These are phyloP conservation scores for Solanum chacoense DNA, from an alignment of 305 asterid species.

Conservation along the genomic window DNA sequence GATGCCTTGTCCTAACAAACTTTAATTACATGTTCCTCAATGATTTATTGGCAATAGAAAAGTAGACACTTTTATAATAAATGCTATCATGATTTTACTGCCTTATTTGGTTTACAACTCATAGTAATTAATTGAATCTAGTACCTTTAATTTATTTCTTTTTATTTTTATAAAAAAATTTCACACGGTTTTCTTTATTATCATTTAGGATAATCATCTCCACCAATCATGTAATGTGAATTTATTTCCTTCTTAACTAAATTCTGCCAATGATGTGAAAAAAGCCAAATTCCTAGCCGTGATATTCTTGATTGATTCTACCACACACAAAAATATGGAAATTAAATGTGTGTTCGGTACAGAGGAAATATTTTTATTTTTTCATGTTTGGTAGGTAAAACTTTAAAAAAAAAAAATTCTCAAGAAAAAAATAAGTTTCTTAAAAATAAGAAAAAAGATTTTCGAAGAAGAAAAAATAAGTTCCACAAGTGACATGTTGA, in stretches of 20 bases:
- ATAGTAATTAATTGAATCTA: neutral
- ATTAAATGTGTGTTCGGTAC: neutral
- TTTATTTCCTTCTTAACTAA: neutral
- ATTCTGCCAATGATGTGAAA: neutral
- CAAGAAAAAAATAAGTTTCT: neutral
- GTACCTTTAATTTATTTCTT: neutral
- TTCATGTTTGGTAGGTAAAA: neutral
- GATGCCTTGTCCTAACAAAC: neutral
- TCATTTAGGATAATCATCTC: neutral
- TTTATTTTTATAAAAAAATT: neutral
- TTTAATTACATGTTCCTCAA: neutral
- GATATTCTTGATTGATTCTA: neutral
- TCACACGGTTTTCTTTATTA: neutral
- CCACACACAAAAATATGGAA: neutral
- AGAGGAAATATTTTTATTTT: neutral
- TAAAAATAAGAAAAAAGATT: neutral
- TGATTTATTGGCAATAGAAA: neutral
- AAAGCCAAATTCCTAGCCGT: conserved; percentile 4
- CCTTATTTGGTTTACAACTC: conserved; percentile 1
- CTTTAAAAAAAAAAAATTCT: neutral
- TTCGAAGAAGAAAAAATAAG: neutral
- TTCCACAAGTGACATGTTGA: neutral
- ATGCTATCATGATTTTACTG: conserved; percentile 1
- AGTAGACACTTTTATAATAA: neutral
- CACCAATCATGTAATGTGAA: neutral